These are phyloP conservation scores for Volvox carteri DNA, from an alignment of 163 green algal species.

Conservation along the genomic window DNA sequence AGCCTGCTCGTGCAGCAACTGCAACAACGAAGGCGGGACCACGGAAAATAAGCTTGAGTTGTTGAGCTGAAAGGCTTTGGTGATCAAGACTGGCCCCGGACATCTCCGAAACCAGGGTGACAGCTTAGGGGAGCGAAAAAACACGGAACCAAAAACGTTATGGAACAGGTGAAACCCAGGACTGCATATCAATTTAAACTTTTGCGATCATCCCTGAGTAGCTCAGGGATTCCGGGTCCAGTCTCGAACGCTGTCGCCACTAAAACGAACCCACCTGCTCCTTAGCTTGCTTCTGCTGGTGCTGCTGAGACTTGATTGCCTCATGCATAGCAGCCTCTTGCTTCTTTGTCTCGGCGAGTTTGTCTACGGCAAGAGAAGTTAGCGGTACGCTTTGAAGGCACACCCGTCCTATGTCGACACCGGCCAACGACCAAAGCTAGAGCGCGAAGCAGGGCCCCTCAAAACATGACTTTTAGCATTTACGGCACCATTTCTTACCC, in stretches of 20 bases:
- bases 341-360: conserved; percentile 66
- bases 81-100: no score
- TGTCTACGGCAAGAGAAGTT: conserved; percentile 49
- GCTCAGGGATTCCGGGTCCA: no score
- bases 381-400: background rate
- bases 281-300: conserved; percentile 53
- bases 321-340: conserved; percentile 56
- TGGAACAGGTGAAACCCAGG: no score
- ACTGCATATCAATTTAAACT: no score
- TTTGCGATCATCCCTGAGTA: no score
- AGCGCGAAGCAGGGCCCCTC: no score
- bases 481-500: background rate
- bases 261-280: conserved; percentile 31
- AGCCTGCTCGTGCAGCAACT: conserved; percentile 23
- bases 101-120: no score
- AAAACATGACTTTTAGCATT: background rate
- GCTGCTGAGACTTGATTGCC: conserved; percentile 56
- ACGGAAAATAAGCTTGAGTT: no score
- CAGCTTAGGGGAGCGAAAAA: no score
- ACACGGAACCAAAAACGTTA: no score
- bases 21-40: no score
- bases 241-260: background rate
- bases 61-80: no score
- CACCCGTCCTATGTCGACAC: background rate
- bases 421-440: background rate